These are phyloP conservation scores for Zygotorulaspora danielsina DNA, from an alignment of 805 yeast genomes.

Conservation along the genomic window DNA sequence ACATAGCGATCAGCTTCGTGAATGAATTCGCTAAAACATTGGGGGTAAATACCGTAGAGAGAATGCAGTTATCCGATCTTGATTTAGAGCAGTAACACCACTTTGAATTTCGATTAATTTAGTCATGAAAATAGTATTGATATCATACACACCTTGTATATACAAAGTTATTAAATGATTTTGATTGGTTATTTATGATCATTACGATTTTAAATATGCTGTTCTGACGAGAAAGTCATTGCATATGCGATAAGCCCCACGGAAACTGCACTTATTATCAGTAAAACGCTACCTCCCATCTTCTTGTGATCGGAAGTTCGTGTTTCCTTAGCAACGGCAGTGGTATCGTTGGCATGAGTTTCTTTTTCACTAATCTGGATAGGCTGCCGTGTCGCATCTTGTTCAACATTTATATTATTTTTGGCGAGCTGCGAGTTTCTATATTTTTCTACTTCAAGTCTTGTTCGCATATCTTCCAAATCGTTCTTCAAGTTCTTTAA, in stretches of 20 bases:
- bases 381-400: slow-evolving; percentile 6
- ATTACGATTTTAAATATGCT: slow-evolving; percentile 5
- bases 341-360: slow-evolving; percentile 5
- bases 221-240: slow-evolving; percentile 17
- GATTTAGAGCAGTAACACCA: slow-evolving; percentile 4
- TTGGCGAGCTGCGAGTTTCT: slow-evolving; percentile 26
- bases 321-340: slow-evolving; percentile 6
- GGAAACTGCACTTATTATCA: slow-evolving; percentile 16
- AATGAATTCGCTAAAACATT: slow-evolving; percentile 41
- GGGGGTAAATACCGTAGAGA: slow-evolving; percentile 38
- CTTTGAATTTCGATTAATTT: background rate
- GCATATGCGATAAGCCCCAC: slow-evolving; percentile 20
- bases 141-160: slow-evolving; percentile 4
- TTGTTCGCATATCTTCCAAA: slow-evolving; percentile 33
- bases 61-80: slow-evolving; percentile 36
- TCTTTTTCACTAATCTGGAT: slow-evolving; percentile 6
- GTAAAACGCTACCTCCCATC: slow-evolving; percentile 11
- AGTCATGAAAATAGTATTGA: background rate
- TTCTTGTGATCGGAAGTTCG: slow-evolving; percentile 7
- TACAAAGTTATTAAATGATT: slow-evolving; percentile 2
- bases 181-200: background rate
- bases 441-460: slow-evolving; percentile 34
- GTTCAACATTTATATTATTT: slow-evolving; percentile 7
- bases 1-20: slow-evolving; percentile 44
- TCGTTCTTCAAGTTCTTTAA: slow-evolving; percentile 25